Percentiles rank a stretch among this genome's conserved stretches.
These are phyloP conservation scores for Yamadazyma songkhlaensis DNA, from an alignment of 1,139 yeast genomes.

Conservation along the genomic window DNA sequence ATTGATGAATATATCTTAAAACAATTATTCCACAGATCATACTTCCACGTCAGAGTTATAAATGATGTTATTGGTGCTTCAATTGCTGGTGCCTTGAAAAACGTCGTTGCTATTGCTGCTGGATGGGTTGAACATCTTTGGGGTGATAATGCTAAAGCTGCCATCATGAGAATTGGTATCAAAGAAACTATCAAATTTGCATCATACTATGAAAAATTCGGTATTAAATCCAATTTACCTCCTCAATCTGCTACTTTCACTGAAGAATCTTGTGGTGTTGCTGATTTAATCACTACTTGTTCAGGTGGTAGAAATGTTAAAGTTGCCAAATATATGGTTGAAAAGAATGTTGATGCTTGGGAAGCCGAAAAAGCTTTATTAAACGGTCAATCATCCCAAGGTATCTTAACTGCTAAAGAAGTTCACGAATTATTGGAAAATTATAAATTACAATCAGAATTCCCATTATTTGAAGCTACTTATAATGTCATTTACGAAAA, in stretches of 20 bases:
- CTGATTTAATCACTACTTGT: constrained; percentile 94
- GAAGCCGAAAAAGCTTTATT: constrained; percentile 79
- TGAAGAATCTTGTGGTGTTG: constrained; percentile 93
- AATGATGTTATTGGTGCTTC: constrained; percentile 93
- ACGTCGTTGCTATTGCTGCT: constrained; percentile 89
- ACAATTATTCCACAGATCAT: constrained; percentile 87
- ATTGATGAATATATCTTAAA: constrained; percentile 67
- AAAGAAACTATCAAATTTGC: constrained; percentile 71
- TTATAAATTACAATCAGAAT: constrained; percentile 61
- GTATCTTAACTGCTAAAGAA: constrained; percentile 84
- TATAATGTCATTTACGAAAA: constrained; percentile 77
- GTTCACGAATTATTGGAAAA: constrained; percentile 77
- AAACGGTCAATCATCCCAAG: constrained; percentile 95
- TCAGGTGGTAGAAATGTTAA: constrained; percentile 94
- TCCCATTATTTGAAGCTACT: constrained; percentile 86
- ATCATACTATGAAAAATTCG: constrained; percentile 57
- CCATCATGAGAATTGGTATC: constrained; percentile 90
- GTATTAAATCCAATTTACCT: constrained; percentile 65
- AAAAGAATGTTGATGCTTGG: constrained; percentile 65
- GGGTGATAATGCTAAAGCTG: constrained; percentile 98
- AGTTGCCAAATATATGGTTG: constrained; percentile 78
- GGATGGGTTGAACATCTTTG: constrained; percentile 97
- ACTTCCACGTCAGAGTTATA: constrained; percentile 89
- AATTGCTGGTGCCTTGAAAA: constrained; percentile 92
- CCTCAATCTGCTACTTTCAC: constrained; percentile 73